A percentile compares a stretch with the other conserved stretches of the same genome.
Conservation (phyloP, 768 basidiomycete species). For the Neoboletus magnificus region DNA sequence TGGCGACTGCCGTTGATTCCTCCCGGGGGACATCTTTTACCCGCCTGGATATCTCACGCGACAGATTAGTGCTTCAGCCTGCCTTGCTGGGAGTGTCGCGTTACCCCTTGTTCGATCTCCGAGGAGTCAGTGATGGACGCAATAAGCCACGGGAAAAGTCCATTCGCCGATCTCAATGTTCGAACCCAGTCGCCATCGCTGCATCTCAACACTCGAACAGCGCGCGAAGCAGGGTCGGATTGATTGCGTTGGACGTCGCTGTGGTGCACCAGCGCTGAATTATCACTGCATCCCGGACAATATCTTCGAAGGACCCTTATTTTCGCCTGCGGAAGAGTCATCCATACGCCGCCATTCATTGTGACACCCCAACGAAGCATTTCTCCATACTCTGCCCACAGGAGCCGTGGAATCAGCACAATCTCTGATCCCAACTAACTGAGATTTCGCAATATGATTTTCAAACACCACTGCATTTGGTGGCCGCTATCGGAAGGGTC, state of each 20-base stretch:
- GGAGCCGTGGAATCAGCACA: conserved; percentile 18
- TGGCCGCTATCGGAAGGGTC: conserved; percentile 19
- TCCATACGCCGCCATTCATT: conserved; percentile 2
- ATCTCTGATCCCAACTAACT: conserved; percentile 18
- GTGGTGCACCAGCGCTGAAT: conserved; percentile 5
- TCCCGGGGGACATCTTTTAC: conserved; percentile 13
- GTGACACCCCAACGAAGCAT: not conserved
- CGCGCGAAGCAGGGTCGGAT: conserved; percentile 11
- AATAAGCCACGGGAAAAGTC: conserved; percentile 5
- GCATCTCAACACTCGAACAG: conserved; percentile 3
- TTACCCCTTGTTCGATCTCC: conserved; percentile 21
- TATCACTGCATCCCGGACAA: not conserved
- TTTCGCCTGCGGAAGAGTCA: not conserved
- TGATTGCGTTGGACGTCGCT: conserved; percentile 15
- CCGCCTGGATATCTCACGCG: conserved; percentile 23
- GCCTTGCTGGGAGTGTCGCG: conserved; percentile 10
- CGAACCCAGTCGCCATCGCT: conserved; percentile 2
- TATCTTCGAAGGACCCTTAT: not conserved
- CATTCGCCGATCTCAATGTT: conserved; percentile 12
- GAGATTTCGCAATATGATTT: conserved; percentile 23
- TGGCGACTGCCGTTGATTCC: conserved; percentile 17
- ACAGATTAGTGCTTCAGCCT: conserved; percentile 14
- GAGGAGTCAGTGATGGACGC: conserved; percentile 20
- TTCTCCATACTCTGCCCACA: conserved; percentile 4
- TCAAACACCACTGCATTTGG: conserved; percentile 18